phyloP scores from a whole-genome alignment of 2,329 filamentous ascomycete species.

The Aspergillus fischeri region DNA sequence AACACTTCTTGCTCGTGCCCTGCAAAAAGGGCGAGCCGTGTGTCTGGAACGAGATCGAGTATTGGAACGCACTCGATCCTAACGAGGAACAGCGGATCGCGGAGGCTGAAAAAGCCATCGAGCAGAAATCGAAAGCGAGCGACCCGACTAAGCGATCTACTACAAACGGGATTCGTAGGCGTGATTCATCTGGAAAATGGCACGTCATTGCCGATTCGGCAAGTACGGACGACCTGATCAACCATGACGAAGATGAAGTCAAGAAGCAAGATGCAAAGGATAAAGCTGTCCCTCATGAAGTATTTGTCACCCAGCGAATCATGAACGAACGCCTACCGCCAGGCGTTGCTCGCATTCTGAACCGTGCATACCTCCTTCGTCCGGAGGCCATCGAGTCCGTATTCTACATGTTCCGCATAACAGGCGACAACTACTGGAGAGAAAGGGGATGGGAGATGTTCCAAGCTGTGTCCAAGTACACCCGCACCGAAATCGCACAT shows the following conservation, averaged over 20 bases:
- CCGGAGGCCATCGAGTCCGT: conserved; percentile 79
- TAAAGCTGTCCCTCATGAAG: conserved; percentile 30
- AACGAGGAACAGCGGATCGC: conserved; percentile 25
- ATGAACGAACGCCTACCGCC: conserved; percentile 41
- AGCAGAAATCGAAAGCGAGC: conserved; percentile 10
- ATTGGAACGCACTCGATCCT: conserved; percentile 43
- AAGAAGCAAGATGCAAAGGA: conserved; percentile 6
- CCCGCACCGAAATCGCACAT: conserved; percentile 59
- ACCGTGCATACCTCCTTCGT: conserved; percentile 39
- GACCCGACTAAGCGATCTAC: conserved; percentile 1
- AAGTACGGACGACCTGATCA: not conserved
- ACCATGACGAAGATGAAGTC: conserved; percentile 1
- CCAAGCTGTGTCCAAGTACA: conserved; percentile 56
- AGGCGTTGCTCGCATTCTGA: conserved; percentile 38
- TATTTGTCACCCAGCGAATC: conserved; percentile 37
- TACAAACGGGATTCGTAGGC: conserved; percentile 6
- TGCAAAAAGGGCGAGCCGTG: conserved; percentile 46
- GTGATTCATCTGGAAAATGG: conserved; percentile 15
- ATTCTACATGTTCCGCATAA: conserved; percentile 72
- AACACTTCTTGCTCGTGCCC: conserved; percentile 51
- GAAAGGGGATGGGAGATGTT: conserved; percentile 75
- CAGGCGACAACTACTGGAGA: conserved; percentile 61
- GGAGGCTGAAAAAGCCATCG: conserved; percentile 21
- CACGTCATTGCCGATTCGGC: conserved; percentile 11
- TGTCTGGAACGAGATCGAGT: conserved; percentile 52